Evolutionary conservation across 1,139 yeast species (phyloP).

Genomic region (Geotrichum australiense): DNA sequence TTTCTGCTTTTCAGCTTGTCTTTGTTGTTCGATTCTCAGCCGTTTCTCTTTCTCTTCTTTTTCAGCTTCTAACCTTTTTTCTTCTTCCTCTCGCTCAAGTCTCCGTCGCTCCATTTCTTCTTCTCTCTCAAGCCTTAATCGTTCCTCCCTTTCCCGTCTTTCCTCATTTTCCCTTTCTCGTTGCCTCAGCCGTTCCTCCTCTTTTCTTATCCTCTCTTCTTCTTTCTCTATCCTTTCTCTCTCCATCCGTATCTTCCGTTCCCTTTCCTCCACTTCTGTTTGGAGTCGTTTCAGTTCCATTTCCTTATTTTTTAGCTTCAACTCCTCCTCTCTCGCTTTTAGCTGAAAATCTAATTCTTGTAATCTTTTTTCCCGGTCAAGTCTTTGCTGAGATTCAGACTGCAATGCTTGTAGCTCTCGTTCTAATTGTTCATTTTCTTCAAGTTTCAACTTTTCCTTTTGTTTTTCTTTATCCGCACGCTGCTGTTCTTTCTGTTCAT

Average conservation of each 20-base stretch:
- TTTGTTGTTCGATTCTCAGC: background rate
- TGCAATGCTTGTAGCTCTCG: background rate
- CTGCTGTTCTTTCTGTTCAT: too few species aligned
- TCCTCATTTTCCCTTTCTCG: background rate
- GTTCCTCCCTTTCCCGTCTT: background rate
- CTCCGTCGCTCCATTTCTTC: constrained; percentile 1
- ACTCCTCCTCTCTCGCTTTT: background rate
- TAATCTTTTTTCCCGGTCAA: background rate
- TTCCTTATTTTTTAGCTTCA: background rate
- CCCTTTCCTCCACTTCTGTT: background rate
- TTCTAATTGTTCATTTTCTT: background rate
- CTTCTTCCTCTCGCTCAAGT: background rate
- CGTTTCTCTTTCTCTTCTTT: background rate
- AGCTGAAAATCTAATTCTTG: background rate
- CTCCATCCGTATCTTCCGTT: too few species aligned
- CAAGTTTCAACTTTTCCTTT: background rate
- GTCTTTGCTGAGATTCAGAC: background rate
- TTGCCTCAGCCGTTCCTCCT: background rate
- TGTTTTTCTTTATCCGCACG: too few species aligned
- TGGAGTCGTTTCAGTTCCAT: background rate
- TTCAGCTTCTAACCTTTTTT: background rate
- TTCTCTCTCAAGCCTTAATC: constrained; percentile 1
- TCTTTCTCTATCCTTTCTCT: background rate
- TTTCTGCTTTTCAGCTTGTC: background rate
- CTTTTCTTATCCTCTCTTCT: background rate